Conservation (phyloP, 2,329 filamentous ascomycete species). For the Aureobasidium sp. region DNA sequence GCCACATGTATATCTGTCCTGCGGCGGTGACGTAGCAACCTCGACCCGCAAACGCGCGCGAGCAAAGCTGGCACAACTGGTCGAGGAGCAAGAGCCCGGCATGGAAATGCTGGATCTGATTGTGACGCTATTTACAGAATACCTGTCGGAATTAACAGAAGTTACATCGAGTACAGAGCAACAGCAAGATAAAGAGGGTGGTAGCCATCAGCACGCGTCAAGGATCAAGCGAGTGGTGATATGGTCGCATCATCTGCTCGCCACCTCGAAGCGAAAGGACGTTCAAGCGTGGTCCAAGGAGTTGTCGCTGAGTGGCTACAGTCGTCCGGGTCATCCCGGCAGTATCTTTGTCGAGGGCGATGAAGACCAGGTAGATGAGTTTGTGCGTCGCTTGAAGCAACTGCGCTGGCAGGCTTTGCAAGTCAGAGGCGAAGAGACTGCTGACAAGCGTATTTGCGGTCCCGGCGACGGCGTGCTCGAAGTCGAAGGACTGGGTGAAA, state of each 20-base stretch:
- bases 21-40: slow-evolving; percentile 13
- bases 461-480: slow-evolving; percentile 15
- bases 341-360: slow-evolving; percentile 17
- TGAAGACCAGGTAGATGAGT: slow-evolving; percentile 17
- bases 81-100: slow-evolving; percentile 4
- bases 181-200: not conserved
- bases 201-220: not conserved
- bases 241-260: slow-evolving; percentile 20
- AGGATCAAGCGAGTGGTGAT: slow-evolving; percentile 17
- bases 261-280: slow-evolving; percentile 18
- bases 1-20: slow-evolving; percentile 17
- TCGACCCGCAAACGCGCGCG: slow-evolving; percentile 16
- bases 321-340: slow-evolving; percentile 18
- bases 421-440: slow-evolving; percentile 16
- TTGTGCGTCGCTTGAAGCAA: slow-evolving; percentile 17
- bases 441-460: slow-evolving; percentile 1
- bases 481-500: slow-evolving; percentile 17
- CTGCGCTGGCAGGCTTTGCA: slow-evolving; percentile 19
- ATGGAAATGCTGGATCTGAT: slow-evolving; percentile 18
- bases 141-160: not conserved
- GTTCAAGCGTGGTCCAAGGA: slow-evolving; percentile 18
- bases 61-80: slow-evolving; percentile 4
- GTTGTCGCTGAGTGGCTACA: slow-evolving; percentile 15
- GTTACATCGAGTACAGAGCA: not conserved
- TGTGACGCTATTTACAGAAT: slow-evolving; percentile 4